Conservation (phyloP, 2,329 filamentous ascomycete genomes). For the Cladosporium halotolerans region DNA sequence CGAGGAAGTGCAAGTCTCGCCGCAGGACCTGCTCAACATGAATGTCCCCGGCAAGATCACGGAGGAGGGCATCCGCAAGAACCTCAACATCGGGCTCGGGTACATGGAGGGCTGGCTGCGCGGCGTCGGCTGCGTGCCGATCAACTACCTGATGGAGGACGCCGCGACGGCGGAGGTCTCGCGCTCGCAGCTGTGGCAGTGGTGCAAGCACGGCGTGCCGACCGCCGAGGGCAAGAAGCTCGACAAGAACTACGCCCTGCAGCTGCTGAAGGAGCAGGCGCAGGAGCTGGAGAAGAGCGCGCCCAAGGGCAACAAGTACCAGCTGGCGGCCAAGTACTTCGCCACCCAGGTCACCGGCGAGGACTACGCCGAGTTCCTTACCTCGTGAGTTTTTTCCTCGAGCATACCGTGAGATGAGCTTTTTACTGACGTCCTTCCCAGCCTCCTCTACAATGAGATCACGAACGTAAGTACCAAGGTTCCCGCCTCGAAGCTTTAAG, state of each 20-base stretch:
- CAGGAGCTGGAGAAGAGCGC: constrained; percentile 68
- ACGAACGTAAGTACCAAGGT: constrained; percentile 63
- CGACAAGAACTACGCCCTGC: constrained; percentile 84
- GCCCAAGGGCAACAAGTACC: constrained; percentile 84
- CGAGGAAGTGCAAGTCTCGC: constrained; percentile 79
- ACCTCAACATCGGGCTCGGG: constrained; percentile 88
- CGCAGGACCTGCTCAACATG: constrained; percentile 94
- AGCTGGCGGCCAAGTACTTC: constrained; percentile 88
- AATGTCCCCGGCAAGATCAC: constrained; percentile 90
- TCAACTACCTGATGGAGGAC: constrained; percentile 98
- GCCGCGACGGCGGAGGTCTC: constrained; percentile 95
- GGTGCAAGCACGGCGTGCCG: constrained; percentile 67
- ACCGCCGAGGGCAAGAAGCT: constrained; percentile 87
- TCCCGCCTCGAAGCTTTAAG: constrained; percentile 41
- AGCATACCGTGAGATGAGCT: constrained; percentile 18
- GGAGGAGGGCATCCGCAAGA: constrained; percentile 93
- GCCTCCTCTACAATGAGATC: constrained; percentile 81
- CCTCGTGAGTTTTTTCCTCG: constrained; percentile 52
- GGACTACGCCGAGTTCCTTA: constrained; percentile 96
- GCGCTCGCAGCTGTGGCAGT: constrained; percentile 93
- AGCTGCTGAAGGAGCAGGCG: constrained; percentile 79
- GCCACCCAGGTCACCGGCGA: constrained; percentile 88
- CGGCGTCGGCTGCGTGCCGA: constrained; percentile 90
- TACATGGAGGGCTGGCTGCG: constrained; percentile 99
- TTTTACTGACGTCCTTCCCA: constrained; percentile 34